phyloP scores from a whole-genome alignment of 2,329 filamentous ascomycete species.

The Byssochlamys sp. region DNA sequence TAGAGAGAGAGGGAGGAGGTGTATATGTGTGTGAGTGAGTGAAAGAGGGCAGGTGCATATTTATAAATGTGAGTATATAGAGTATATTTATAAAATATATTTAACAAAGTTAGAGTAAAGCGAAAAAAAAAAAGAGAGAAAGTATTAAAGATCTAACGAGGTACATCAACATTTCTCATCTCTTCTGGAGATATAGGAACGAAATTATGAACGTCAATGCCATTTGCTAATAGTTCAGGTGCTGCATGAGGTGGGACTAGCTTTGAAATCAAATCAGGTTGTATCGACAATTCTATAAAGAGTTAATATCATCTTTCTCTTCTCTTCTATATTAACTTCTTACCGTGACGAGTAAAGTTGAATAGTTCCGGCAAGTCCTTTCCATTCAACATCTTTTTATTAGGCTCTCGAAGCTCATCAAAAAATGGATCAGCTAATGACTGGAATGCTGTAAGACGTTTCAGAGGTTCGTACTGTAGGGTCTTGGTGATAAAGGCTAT shows the following conservation, averaged over 20 bases:
- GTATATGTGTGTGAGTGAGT: too few species aligned
- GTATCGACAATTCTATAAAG: conserved; percentile 77
- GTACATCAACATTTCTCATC: too few species aligned
- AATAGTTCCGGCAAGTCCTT: conserved; percentile 83
- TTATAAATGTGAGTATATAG: too few species aligned
- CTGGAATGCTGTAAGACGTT: conserved; percentile 83
- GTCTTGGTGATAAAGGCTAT: conserved; percentile 90
- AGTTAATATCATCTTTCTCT: conserved; percentile 28
- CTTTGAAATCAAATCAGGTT: conserved; percentile 73
- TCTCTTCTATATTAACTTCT: conserved; percentile 93
- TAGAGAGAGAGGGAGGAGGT: too few species aligned
- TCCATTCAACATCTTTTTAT: conserved; percentile 82
- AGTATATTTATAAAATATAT: too few species aligned
- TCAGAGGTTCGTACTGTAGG: conserved; percentile 92
- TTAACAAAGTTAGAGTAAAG: too few species aligned
- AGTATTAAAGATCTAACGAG: too few species aligned
- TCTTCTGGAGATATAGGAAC: conserved; percentile 83
- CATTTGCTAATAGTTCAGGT: conserved; percentile 61
- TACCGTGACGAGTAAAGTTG: conserved; percentile 84
- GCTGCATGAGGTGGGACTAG: conserved; percentile 78
- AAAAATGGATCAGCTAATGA: conserved; percentile 99
- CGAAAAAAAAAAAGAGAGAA: too few species aligned
- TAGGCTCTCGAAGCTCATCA: conserved; percentile 84
- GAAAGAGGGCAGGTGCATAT: too few species aligned
- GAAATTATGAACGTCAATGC: conserved; percentile 88